Base-by-base conservation (phyloP, 2,329 filamentous ascomycete genomes). In the Dryadomyces quercus-mongolicae region DNA sequence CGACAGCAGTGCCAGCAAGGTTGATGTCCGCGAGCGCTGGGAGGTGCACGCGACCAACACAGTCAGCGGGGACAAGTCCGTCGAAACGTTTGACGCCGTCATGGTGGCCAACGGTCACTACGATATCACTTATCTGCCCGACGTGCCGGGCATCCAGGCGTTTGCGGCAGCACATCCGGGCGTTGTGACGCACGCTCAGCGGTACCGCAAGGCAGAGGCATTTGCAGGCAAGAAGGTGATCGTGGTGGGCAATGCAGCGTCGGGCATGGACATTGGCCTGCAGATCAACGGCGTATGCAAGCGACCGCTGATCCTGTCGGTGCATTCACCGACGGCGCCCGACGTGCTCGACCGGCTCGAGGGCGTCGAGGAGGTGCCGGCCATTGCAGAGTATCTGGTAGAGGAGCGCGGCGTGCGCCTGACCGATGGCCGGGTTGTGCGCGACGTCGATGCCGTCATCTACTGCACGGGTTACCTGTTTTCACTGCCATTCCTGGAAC, bases 381-480 rank as follows among this genome's bases (percentile, higher is more conserved):
- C 77, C 58, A 87, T 88, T 55, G 73, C 74, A 8, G 81, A 68
- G 63, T 86, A 74, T 59, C 67, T 75, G 13, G 64, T 72, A 0
- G 68, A 75, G 3, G 70, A 77, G 52, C 75, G 81, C 58, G 82
- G 77, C 3, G 75, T 89, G 2, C 69, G 74, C n/a, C 86, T 90
- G 54, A 70, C 72, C 49, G 77, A 88, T 61, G 85, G 84, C 1
- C 73, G 73, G 0, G 64, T 84, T 10, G 86, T 89, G 63, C 70
- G 70, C 3, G 71, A 82, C 38, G 68, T 97, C 54, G 91, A 96
- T 62, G 78, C 81, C 1, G 71, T 96, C 6, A 66, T 97, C 31
- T 96, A 92, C 67, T 91, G 88, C 66, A 96, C 92, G 0, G 92
- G 92, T 0, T 97, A 94, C 63, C 79, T 95, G 55, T 95, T 88